Base-by-base conservation (phyloP, 305 asterid species). In the Plantago rigida region DNA sequence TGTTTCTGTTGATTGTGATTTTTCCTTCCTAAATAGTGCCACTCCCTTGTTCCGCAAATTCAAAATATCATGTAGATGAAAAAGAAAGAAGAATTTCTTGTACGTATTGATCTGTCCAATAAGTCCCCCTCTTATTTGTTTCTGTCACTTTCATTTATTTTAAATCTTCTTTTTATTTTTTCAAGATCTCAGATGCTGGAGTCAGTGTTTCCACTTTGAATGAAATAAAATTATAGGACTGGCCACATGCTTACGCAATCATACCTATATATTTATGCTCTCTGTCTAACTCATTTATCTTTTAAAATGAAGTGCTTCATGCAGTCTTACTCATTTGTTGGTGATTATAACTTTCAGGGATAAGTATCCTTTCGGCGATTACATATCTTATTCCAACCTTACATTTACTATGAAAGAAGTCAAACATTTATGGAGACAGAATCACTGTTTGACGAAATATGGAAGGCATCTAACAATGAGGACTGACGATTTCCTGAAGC, bases 401-500 rank as follows among this genome's bases (percentile, higher is more conserved):
- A 48, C 94, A 68, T 86, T 92, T 61, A 86, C 96, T 26, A 34
- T 92, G 75, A 79, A 75, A 69, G 96, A 92, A 82, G 83, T 88
- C 65, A 92, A 92, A 81, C 96, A 92, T 73, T 82, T 92, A 10
- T 92, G 99, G 99, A 82, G 91, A 75, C 78, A 73, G 71, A 84
- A 88, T 67, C 87, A 74, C 56, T 92, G 99, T 69, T 73, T 82
- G 67, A 64, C 87, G 51, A 86, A 73, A 73, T 86, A 92, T 57
- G 80, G 92, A 58, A 82, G 82, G 64, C 95, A 83, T 75, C 80
- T 92, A 46, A 74, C 69, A 39, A 88, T 82, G 82, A 88, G 94
- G 81, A 81, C 78, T 66, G 99, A 92, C 74, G 99, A 92, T 78
- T 92, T 92, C 78, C 96, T 73, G 77, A 84, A 80, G 80, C 93